These are phyloP conservation scores for Lactuca saligna DNA, from an alignment of 129 eudicot species.

Conservation along the genomic window DNA sequence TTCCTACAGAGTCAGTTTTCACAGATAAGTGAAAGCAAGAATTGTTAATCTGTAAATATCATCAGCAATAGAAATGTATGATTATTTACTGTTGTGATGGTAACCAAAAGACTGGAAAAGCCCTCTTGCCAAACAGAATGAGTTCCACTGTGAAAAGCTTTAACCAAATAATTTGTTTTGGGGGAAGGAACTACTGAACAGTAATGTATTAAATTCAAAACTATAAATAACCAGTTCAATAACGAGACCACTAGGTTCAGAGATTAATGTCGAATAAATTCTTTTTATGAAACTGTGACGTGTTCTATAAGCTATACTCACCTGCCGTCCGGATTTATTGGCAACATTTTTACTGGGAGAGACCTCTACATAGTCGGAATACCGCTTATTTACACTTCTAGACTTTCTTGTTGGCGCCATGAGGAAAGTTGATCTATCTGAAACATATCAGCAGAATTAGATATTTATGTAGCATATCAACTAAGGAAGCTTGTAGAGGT, in stretches of 20 bases:
- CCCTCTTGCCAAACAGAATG: slow-evolving; percentile 5
- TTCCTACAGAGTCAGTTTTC: slow-evolving; percentile 10
- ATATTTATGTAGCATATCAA: slow-evolving; percentile 10
- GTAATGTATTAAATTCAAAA: neutral
- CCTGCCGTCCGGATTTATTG: slow-evolving; percentile 43
- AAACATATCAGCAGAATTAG: slow-evolving; percentile 3
- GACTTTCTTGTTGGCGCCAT: slow-evolving; percentile 67
- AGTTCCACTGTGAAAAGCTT: neutral
- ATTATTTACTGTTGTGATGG: neutral
- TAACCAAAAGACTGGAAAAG: neutral
- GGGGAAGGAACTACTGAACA: neutral
- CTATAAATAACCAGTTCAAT: slow-evolving; percentile 1
- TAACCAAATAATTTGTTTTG: neutral
- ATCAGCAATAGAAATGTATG: neutral
- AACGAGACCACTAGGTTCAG: slow-evolving; percentile 5
- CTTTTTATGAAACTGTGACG: neutral
- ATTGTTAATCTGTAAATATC: slow-evolving; percentile 4
- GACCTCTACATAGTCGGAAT: slow-evolving; percentile 36
- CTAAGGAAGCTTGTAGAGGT: neutral
- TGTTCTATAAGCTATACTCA: slow-evolving; percentile 16
- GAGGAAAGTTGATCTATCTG: slow-evolving; percentile 24
- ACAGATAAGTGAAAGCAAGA: neutral
- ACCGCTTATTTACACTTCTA: slow-evolving; percentile 55
- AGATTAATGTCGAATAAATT: neutral
- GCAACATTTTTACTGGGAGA: slow-evolving; percentile 48